Conservation (phyloP, 1,284 basidiomycete genomes). For the Leccinum angustisporum region DNA sequence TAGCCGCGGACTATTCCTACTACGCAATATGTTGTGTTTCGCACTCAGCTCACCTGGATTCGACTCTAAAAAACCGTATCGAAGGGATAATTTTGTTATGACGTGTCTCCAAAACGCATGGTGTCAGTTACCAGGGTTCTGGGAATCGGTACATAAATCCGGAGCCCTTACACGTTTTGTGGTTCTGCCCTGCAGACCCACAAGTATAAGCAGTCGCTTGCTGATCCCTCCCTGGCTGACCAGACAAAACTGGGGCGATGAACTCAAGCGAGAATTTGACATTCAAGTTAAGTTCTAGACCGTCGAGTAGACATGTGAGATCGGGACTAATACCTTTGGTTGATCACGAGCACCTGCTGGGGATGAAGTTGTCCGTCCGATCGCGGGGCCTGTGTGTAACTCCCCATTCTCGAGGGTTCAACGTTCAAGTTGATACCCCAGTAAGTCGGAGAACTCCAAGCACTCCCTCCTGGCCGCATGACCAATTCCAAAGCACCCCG, state of each 20-base stretch:
- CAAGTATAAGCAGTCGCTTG: conserved; percentile 23
- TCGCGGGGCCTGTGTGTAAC: conserved; percentile 9
- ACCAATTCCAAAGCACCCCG: conserved; percentile 21
- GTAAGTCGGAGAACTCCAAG: conserved; percentile 15
- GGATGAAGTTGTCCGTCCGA: conserved; percentile 7
- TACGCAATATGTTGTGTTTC: conserved; percentile 30
- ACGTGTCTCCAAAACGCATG: conserved; percentile 31
- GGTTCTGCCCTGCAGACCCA: conserved; percentile 37
- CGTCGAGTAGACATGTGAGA: conserved; percentile 18
- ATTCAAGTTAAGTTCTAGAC: conserved; percentile 28
- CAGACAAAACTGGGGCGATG: conserved; percentile 28
- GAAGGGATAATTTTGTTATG: conserved; percentile 19
- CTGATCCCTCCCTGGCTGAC: conserved; percentile 20
- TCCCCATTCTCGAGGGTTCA: conserved; percentile 20
- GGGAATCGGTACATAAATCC: conserved; percentile 27
- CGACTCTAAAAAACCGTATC: conserved; percentile 16
- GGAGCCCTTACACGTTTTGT: conserved; percentile 22
- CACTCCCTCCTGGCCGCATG: conserved; percentile 7
- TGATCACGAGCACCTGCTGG: conserved; percentile 5
- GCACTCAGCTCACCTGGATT: conserved; percentile 14
- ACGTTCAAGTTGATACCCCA: conserved; percentile 3
- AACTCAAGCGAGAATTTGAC: conserved; percentile 20
- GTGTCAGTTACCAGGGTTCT: conserved; percentile 26
- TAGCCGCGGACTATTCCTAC: conserved; percentile 33
- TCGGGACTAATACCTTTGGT: conserved; percentile 10